Base-by-base conservation (phyloP, 306 rosid species). In the Vigna nakashimae region DNA sequence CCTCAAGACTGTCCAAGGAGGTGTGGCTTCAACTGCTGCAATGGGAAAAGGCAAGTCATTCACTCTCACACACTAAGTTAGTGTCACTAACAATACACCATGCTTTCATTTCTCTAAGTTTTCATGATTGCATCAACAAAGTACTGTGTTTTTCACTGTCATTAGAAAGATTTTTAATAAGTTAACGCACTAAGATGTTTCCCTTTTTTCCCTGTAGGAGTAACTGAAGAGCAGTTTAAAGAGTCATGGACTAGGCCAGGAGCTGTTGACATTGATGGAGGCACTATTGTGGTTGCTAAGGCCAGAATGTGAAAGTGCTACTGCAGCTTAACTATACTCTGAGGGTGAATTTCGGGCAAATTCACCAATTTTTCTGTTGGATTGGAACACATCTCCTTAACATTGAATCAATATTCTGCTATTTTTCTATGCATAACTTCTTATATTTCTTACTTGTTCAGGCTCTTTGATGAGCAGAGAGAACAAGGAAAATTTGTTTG, bases 1-100 rank as follows among this genome's bases (percentile, higher is more conserved):
- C 77, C 93, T 95, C 58, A 95, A 91, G 96, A 92, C 98, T 46
- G 91, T 95, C 9, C 99, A 95, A 69, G 99, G 98, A 2, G 99
- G 99, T 59, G 92, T 90, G 10, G 86, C 99, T 0, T 95, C 99
- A 40, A 92, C 99, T 17, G 96, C 99, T 18, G 98, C 99, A n/a
- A 95, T 95, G 99, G 99, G 98, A 63, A 92, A 91, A 88, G 99
- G 98, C 65, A 86, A 82, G 84, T 82, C 76, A 56, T 12, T 13
- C 53, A 7, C 7, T 62, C 0, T 15, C 12, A 32, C 66, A n/a
- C 13, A 24, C 32, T 24, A 24, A 24, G 28, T 24, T 24, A 24
- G 2, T 24, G 2, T 24, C 28, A 24, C 28, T 36, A 48, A 70
- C 34, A 57, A 12, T 36, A 28, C 28, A 55, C 43, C 28, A 49